Evolutionary conservation across 106 monocot species (phyloP).

Genomic region (Vanilla planifolia): DNA sequence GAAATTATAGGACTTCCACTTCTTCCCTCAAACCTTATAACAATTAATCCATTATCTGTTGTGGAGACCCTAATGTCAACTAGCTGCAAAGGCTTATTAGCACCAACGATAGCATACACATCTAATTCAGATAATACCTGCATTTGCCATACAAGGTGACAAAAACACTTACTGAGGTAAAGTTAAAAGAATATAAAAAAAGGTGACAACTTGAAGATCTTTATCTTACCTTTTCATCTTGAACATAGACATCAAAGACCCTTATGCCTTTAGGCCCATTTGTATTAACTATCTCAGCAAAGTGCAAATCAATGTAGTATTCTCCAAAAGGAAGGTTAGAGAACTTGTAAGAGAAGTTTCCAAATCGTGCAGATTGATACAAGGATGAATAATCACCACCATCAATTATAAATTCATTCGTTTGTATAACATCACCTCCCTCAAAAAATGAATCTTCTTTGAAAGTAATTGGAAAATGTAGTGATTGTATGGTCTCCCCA

Average conservation of each 20-base stretch:
- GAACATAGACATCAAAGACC: slow-evolving; percentile 66
- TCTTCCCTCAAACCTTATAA: slow-evolving; percentile 46
- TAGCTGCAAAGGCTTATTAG: slow-evolving; percentile 63
- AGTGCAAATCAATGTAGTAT: slow-evolving; percentile 74
- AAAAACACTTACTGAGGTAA: not conserved
- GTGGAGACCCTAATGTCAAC: slow-evolving; percentile 51
- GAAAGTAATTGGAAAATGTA: slow-evolving; percentile 12
- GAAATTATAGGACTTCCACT: slow-evolving; percentile 51
- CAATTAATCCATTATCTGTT: slow-evolving; percentile 25
- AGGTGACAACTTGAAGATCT: not conserved
- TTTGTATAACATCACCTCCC: slow-evolving; percentile 57
- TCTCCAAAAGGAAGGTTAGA: slow-evolving; percentile 46
- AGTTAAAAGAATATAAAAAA: not conserved
- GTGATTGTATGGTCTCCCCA: slow-evolving; percentile 23
- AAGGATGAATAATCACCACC: slow-evolving; percentile 44
- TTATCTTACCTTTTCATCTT: slow-evolving; percentile 57
- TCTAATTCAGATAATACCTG: slow-evolving; percentile 73
- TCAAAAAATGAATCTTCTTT: slow-evolving; percentile 56
- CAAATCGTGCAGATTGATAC: slow-evolving; percentile 71
- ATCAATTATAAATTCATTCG: slow-evolving; percentile 36
- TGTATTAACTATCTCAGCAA: slow-evolving; percentile 76
- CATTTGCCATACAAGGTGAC: slow-evolving; percentile 6
- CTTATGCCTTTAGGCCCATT: slow-evolving; percentile 79
- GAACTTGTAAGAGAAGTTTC: slow-evolving; percentile 66
- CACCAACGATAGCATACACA: slow-evolving; percentile 67